phyloP scores from a whole-genome alignment of 192 early-diverging fungal species.

The Umbelopsis vinacea region DNA sequence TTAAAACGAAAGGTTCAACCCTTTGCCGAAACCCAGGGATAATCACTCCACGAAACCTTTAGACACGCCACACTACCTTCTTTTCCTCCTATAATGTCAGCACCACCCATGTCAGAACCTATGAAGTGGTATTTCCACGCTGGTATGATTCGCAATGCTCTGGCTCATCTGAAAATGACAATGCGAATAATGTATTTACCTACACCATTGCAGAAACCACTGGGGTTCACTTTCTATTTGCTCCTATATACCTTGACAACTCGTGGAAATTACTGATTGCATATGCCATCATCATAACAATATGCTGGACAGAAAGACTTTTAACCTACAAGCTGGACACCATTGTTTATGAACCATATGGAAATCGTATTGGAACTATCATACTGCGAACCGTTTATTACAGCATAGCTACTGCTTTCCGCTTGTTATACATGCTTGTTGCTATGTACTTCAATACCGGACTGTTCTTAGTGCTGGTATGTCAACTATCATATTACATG shows the following conservation, averaged over 20 bases:
- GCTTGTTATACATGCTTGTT: slow-evolving; percentile 43
- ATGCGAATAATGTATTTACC: no score
- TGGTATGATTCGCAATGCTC: neutral
- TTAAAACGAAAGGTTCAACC: neutral
- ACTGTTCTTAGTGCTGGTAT: slow-evolving; percentile 38
- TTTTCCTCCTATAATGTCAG: neutral
- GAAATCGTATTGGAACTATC: neutral
- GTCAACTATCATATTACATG: neutral
- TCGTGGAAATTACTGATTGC: slow-evolving; percentile 2
- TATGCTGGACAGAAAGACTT: slow-evolving; percentile 28
- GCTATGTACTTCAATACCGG: slow-evolving; percentile 48
- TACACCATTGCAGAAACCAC: neutral
- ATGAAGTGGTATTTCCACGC: slow-evolving; percentile 21
- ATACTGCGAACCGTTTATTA: slow-evolving; percentile 15
- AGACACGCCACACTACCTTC: neutral
- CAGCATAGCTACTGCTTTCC: slow-evolving; percentile 33
- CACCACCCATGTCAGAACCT: slow-evolving; percentile 6
- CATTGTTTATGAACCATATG: neutral
- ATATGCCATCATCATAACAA: slow-evolving; percentile 25
- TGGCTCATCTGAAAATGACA: neutral
- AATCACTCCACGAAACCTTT: neutral
- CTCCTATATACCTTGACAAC: slow-evolving; percentile 16
- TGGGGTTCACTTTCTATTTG: slow-evolving; percentile 29
- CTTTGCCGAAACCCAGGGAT: neutral
- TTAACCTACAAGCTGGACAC: slow-evolving; percentile 26